These are phyloP conservation scores for Xylaria sp. DNA, from an alignment of 2,329 filamentous ascomycete genomes.

Conservation along the genomic window DNA sequence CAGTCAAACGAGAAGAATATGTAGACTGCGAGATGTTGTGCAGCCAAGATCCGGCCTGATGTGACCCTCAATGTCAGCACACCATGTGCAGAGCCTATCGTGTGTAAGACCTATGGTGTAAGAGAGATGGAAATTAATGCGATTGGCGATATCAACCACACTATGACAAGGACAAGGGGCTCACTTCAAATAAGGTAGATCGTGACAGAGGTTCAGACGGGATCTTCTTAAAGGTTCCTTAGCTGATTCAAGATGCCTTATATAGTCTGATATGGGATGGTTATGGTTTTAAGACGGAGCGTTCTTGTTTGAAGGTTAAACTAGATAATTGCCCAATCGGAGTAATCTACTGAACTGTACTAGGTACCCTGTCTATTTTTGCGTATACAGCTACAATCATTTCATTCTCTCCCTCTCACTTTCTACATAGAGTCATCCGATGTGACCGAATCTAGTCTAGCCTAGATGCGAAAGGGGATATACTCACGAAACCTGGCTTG, in stretches of 20 bases:
- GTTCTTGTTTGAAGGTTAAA: background rate
- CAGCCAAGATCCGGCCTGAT: background rate
- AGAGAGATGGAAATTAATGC: conserved; percentile 9
- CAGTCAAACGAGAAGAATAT: background rate
- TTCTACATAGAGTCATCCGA: no score
- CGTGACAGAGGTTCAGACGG: background rate
- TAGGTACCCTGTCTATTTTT: background rate
- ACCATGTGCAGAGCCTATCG: background rate
- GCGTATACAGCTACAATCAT: background rate
- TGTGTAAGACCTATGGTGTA: conserved; percentile 1
- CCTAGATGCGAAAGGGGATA: no score
- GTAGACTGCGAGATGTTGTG: background rate
- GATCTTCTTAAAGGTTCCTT: background rate
- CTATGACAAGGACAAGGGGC: background rate
- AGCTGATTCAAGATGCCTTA: background rate
- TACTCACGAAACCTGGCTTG: background rate
- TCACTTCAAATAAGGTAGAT: background rate
- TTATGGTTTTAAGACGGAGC: no score
- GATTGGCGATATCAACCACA: conserved; percentile 21
- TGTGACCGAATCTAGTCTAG: no score
- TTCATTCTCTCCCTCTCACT: background rate
- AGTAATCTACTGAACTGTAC: background rate
- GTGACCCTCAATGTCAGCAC: background rate
- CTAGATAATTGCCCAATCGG: background rate
- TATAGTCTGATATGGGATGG: background rate